Conservation (phyloP, 2,329 filamentous ascomycete species). For the Rasamsonia emersonii region DNA sequence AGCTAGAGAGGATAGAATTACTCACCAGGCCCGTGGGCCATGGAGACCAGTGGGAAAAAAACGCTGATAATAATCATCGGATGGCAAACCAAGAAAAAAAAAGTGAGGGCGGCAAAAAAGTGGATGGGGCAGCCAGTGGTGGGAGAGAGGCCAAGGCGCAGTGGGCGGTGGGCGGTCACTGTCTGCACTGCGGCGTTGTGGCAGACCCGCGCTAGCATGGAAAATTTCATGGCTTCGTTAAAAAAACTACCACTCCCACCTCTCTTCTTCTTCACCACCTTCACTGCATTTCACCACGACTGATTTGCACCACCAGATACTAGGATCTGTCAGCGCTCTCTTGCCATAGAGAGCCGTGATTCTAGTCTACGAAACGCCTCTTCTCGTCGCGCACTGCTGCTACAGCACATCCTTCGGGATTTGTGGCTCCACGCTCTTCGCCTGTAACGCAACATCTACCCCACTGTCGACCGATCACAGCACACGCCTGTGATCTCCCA, state of each 20-base stretch:
- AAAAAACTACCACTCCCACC: constrained; percentile 11
- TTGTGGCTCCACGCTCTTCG: constrained; percentile 22
- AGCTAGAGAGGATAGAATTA: too few species aligned
- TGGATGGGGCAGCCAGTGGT: constrained; percentile 3
- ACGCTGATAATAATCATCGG: constrained; percentile 1
- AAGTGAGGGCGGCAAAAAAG: constrained; percentile 4
- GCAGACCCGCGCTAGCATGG: constrained; percentile 17
- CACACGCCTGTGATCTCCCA: constrained; percentile 63
- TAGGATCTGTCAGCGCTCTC: constrained; percentile 26
- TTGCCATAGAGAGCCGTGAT: constrained; percentile 23
- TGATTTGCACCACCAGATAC: constrained; percentile 14
- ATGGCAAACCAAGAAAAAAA: not conserved
- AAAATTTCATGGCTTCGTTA: constrained; percentile 18
- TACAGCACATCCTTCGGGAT: constrained; percentile 20
- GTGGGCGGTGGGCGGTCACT: not conserved
- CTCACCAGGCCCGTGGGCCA: too few species aligned
- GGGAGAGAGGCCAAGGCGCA: constrained; percentile 2
- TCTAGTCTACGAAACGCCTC: constrained; percentile 20
- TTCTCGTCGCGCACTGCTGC: constrained; percentile 15
- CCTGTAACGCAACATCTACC: constrained; percentile 16
- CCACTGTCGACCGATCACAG: constrained; percentile 52
- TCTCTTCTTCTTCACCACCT: constrained; percentile 15
- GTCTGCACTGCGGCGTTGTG: constrained; percentile 12
- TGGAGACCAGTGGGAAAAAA: too few species aligned
- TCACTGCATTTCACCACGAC: constrained; percentile 14